Conservation (phyloP, 176 grass and related monocot species). For the Zoysia pacifica region DNA sequence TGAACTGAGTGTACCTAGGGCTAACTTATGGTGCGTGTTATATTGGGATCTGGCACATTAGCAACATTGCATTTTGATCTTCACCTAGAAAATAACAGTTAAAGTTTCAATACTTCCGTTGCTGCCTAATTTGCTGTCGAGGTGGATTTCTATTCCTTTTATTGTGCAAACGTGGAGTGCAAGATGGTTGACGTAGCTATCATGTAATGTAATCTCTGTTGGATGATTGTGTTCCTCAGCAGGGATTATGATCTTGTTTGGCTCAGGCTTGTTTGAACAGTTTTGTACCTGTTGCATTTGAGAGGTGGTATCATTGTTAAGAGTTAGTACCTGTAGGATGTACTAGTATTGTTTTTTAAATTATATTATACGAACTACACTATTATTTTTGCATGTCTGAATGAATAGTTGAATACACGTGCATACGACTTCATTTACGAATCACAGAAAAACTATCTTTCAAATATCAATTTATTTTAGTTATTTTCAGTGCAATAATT, state of each 20-base stretch:
- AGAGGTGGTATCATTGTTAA: neutral
- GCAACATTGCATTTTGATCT: constrained; percentile 4
- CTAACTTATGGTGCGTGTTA: constrained; percentile 37
- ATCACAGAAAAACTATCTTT: neutral
- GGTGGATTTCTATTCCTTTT: neutral
- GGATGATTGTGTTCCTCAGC: neutral
- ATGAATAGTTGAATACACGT: neutral
- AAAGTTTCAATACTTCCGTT: neutral
- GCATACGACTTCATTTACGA: neutral
- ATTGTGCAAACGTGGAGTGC: neutral
- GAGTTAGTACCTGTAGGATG: neutral
- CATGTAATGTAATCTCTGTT: neutral
- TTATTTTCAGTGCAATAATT: neutral
- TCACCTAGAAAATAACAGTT: neutral
- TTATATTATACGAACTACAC: too few species aligned
- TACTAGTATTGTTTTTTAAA: too few species aligned
- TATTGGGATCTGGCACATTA: constrained; percentile 9
- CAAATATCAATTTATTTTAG: neutral
- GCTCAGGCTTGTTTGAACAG: neutral
- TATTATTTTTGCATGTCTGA: too few species aligned
- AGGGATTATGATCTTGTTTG: neutral
- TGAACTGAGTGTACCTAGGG: constrained; percentile 43
- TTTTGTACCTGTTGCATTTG: neutral
- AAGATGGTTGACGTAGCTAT: neutral
- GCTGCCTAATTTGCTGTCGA: neutral